phyloP scores from a whole-genome alignment of 1,284 basidiomycete genomes.

The Malassezia globosa region DNA sequence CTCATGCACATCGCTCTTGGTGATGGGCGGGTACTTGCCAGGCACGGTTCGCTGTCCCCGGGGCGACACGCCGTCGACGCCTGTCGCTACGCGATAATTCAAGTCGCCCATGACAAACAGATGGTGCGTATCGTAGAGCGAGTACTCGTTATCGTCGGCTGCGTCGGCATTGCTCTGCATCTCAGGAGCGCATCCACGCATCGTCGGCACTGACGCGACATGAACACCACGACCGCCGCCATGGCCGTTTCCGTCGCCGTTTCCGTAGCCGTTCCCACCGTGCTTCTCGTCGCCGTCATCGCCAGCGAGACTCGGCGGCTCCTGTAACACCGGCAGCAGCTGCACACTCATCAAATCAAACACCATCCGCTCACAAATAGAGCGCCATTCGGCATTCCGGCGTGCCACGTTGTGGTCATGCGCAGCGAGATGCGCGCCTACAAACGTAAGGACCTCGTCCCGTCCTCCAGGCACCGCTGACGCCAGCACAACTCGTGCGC shows the following conservation, averaged over 20 bases:
- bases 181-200: no score
- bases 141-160: constrained; percentile 25
- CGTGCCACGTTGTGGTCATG: constrained; percentile 61
- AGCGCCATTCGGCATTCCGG: constrained; percentile 68
- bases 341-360: constrained; percentile 51
- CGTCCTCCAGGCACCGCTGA: constrained; percentile 49
- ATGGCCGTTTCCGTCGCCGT: neutral
- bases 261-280: neutral
- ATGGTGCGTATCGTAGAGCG: constrained; percentile 44
- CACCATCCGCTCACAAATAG: constrained; percentile 67
- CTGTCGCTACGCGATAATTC: constrained; percentile 41
- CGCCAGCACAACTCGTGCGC: constrained; percentile 65
- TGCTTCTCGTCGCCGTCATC: neutral
- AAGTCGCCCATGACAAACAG: constrained; percentile 47
- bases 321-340: constrained; percentile 24
- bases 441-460: constrained; percentile 58
- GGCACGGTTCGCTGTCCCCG: neutral
- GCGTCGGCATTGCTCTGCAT: constrained; percentile 8
- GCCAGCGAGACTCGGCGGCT: neutral
- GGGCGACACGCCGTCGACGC: neutral
- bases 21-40: constrained; percentile 1
- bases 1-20: neutral
- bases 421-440: constrained; percentile 78
- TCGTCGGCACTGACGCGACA: neutral
- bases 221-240: no score